Evolutionary conservation across 1,284 basidiomycete genomes (phyloP), one percentile per base, ranked within the genome.

Genomic region (Spongispora temasekensis): DNA sequence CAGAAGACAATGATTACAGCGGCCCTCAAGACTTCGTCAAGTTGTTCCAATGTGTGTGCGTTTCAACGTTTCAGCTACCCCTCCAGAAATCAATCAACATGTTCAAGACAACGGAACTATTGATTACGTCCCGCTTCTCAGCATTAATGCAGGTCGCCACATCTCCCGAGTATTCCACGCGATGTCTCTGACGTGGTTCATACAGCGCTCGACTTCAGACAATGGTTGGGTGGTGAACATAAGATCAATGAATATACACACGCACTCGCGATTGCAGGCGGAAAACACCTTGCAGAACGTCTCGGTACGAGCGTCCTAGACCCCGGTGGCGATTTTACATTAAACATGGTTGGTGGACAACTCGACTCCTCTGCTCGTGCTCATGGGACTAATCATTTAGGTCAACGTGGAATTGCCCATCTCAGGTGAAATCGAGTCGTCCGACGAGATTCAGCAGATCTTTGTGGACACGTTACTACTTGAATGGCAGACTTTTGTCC

Each of bases 201-300:
- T 34, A 2, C 57, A 85, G 94, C 94, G 0, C 72, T 96, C 10
- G 82, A 89, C 48, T 96, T 95, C 77, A 83, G 94, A 28, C 70
- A 85, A 55, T 89, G 86, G 83, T 78, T 96, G 23, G 95, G 94
- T 1, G 95, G 95, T 2, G 95, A 97, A 75, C 77, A 83, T 17
- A 83, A 83, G 59, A 94, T 96, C 63, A 88, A 89, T 68, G 79
- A 77, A 5, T 94, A 96, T 74, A 93, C 86, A 67, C 89, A 89
- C 68, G 71, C 80, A 8, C 82, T 96, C 27, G 95, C 94, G 1
- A 66, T 90, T 1, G 77, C 82, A 57, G 95, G 93, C n/a, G 93
- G 91, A 0, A 81, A 82, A 61, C 77, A 78, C 15, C 79, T 95
- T 4, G 85, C 86, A 0, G 81, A 87, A 63, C 74, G 89, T 3